These are phyloP conservation scores for Encephalitozoon romaleae DNA, from an alignment of 371 early-diverging fungal species.

Conservation along the genomic window DNA sequence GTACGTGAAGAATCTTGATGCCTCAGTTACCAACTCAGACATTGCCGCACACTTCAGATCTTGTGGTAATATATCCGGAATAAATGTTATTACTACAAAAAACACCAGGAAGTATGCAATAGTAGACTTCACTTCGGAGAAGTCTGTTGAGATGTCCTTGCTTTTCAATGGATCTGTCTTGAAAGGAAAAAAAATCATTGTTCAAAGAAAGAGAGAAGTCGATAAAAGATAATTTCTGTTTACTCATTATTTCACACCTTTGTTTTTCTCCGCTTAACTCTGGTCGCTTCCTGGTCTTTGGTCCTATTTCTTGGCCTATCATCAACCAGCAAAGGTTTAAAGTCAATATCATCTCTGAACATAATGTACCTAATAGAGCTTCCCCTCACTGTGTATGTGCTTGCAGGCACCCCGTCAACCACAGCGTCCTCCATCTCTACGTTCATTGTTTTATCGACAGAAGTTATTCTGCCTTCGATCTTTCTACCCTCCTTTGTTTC, in stretches of 20 bases:
- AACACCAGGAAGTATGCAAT: neutral
- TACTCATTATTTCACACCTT: neutral
- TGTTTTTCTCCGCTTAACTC: neutral
- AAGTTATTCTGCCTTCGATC: neutral
- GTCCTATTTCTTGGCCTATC: neutral
- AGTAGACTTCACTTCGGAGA: neutral
- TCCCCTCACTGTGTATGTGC: conserved; percentile 1
- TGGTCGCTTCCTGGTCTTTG: neutral
- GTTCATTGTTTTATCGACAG: conserved; percentile 5
- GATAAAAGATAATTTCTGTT: neutral
- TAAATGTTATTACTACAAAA: neutral
- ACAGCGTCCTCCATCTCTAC: neutral
- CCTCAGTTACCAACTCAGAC: neutral
- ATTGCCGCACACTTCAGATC: conserved; percentile 2
- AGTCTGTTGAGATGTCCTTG: neutral
- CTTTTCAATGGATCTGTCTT: neutral
- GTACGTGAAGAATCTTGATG: conserved; percentile 2
- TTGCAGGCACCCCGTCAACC: neutral
- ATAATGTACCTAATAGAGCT: conserved; percentile 5
- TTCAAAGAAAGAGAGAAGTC: neutral
- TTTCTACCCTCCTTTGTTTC: conserved; percentile 12
- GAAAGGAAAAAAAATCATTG: neutral
- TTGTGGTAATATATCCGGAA: neutral
- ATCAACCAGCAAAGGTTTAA: neutral
- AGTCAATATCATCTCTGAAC: conserved; percentile 3